Percentiles rank a stretch among this genome's conserved stretches.
phyloP scores from a whole-genome alignment of 768 basidiomycete genomes.

The Podaxis sp. region DNA sequence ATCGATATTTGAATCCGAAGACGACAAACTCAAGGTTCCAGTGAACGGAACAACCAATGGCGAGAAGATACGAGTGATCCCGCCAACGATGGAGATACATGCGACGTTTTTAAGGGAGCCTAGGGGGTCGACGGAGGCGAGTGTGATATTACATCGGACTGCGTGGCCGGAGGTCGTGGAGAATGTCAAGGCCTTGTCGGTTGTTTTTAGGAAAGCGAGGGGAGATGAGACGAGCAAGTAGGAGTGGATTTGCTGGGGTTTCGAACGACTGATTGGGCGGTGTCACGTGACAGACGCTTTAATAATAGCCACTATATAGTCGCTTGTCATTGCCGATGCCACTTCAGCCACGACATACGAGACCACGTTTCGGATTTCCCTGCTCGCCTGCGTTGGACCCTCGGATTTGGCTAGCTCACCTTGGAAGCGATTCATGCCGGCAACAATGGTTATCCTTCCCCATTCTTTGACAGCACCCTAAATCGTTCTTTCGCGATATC shows the following conservation, averaged over 20 bases:
- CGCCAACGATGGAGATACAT: background rate
- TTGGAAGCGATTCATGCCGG: too few relatives aligned
- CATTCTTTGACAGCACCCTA: too few relatives aligned
- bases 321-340: too few relatives aligned
- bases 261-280: too few relatives aligned
- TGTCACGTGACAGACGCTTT: too few relatives aligned
- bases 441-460: too few relatives aligned
- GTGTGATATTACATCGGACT: background rate
- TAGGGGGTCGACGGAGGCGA: background rate
- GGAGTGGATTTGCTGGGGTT: background rate
- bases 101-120: background rate
- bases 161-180: background rate
- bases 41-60: background rate
- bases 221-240: background rate
- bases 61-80: background rate
- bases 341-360: too few relatives aligned
- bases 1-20: background rate
- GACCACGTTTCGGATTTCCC: too few relatives aligned
- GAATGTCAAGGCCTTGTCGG: background rate
- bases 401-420: too few relatives aligned
- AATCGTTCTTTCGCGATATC: too few relatives aligned
- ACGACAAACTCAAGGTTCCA: background rate
- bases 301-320: too few relatives aligned
- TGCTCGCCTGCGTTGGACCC: too few relatives aligned
- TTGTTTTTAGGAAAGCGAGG: constrained; percentile 5